Evolutionary conservation across 768 basidiomycete genomes (phyloP).

Genomic region (Leccinum subtestaceum): DNA sequence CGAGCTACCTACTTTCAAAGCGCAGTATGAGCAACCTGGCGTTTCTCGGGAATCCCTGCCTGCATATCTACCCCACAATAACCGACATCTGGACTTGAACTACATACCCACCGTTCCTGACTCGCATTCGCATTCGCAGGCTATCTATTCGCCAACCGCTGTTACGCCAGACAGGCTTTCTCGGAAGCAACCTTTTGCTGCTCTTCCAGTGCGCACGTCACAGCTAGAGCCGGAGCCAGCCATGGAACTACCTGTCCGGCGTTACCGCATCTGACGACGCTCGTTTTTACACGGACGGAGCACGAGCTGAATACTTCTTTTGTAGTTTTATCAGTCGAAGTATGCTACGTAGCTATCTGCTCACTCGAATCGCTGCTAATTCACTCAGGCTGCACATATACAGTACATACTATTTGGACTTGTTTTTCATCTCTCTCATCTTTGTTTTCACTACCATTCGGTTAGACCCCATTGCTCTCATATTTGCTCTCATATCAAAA

Average conservation of each 20-base stretch:
- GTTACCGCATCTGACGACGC: neutral
- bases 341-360: neutral
- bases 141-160: neutral
- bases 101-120: neutral
- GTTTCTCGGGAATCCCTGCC: neutral
- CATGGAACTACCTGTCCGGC: constrained; percentile 29
- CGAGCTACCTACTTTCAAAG: constrained; percentile 17
- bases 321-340: neutral
- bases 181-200: constrained; percentile 19
- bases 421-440: neutral
- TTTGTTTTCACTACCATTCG: neutral
- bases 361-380: neutral
- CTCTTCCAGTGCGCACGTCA: constrained; percentile 28
- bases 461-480: neutral
- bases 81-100: neutral
- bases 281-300: no score
- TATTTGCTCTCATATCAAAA: neutral
- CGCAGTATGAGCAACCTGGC: neutral
- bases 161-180: neutral
- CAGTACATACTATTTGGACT: neutral
- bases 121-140: neutral
- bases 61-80: neutral
- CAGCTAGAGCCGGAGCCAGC: constrained; percentile 33
- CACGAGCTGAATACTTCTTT: neutral
- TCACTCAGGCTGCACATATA: neutral